A percentile compares a stretch with the other conserved stretches of the same genome.
These are phyloP conservation scores for Boletus barrowsii DNA, from an alignment of 768 basidiomycete species.

Conservation along the genomic window DNA sequence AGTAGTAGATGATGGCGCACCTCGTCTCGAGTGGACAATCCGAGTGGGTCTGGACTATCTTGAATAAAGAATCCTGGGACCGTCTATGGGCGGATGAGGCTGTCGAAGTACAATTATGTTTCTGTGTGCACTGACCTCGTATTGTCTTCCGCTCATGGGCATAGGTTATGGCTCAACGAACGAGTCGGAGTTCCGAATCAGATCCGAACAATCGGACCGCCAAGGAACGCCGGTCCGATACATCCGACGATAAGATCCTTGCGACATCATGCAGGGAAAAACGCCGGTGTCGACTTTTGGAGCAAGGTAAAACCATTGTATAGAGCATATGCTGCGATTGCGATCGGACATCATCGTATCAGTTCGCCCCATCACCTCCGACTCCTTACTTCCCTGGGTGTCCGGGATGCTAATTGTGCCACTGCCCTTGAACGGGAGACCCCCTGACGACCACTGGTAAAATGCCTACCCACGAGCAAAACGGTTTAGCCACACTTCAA, in stretches of 20 bases:
- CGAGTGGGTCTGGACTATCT: neutral
- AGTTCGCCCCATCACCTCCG: too few relatives aligned
- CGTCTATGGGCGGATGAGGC: neutral
- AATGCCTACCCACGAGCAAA: constrained; percentile 15
- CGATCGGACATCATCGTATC: too few relatives aligned
- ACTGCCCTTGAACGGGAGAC: neutral
- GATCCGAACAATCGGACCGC: too few relatives aligned
- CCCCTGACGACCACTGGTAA: constrained; percentile 27
- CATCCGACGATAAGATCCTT: too few relatives aligned
- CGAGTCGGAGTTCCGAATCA: too few relatives aligned
- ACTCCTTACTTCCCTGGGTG: neutral
- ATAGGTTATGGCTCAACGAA: too few relatives aligned
- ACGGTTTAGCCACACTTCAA: neutral
- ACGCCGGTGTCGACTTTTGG: too few relatives aligned
- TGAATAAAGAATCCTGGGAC: neutral
- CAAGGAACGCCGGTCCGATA: too few relatives aligned
- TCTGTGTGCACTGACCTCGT: neutral
- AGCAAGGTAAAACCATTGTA: neutral
- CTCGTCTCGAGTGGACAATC: neutral
- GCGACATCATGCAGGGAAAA: too few relatives aligned
- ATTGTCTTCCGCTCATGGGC: neutral
- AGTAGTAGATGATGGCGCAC: neutral
- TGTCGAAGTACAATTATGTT: neutral
- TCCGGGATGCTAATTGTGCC: neutral
- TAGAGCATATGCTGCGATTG: too few relatives aligned